Evolutionary conservation across 179 eudicot genomes (phyloP).

Genomic region (Amaranthus tricolor): DNA sequence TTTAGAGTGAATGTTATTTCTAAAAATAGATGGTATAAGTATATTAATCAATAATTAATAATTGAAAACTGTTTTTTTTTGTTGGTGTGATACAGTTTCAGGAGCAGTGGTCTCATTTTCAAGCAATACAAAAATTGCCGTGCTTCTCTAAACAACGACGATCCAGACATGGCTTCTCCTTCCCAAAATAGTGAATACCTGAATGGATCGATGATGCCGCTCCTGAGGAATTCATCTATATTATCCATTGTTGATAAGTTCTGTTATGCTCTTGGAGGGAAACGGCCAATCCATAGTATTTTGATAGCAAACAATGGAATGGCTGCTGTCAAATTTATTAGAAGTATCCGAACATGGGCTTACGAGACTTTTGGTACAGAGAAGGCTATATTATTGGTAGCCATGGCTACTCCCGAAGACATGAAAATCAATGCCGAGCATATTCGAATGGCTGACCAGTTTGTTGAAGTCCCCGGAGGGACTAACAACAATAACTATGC

Average conservation of each 20-base stretch:
- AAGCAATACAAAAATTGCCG: not conserved
- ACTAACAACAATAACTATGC: conserved; percentile 99
- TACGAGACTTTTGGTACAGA: conserved; percentile 97
- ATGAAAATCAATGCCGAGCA: conserved; percentile 99
- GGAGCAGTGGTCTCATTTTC: conserved; percentile 8
- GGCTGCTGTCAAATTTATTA: conserved; percentile 98
- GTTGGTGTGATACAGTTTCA: not conserved
- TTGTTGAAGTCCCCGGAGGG: conserved; percentile 99
- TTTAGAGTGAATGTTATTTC: not conserved
- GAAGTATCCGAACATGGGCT: conserved; percentile 95
- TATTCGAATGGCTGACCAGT: conserved; percentile 96
- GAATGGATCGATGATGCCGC: conserved; percentile 47
- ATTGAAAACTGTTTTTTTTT: not conserved
- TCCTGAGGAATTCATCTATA: conserved; percentile 41
- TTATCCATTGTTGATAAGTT: conserved; percentile 70
- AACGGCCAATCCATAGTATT: conserved; percentile 85
- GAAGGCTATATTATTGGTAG: conserved; percentile 93
- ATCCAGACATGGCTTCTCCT: conserved; percentile 31
- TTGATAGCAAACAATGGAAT: conserved; percentile 98
- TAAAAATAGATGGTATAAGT: not conserved
- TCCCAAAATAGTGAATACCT: conserved; percentile 35
- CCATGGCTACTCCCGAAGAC: conserved; percentile 99
- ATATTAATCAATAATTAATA: not conserved
- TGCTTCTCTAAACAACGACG: conserved; percentile 40
- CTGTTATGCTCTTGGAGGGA: conserved; percentile 83